Percentiles rank a stretch among this genome's conserved stretches.
Evolutionary conservation across 108 stramenopile genomes (phyloP).

Genomic region (Conticribra guillardii): DNA sequence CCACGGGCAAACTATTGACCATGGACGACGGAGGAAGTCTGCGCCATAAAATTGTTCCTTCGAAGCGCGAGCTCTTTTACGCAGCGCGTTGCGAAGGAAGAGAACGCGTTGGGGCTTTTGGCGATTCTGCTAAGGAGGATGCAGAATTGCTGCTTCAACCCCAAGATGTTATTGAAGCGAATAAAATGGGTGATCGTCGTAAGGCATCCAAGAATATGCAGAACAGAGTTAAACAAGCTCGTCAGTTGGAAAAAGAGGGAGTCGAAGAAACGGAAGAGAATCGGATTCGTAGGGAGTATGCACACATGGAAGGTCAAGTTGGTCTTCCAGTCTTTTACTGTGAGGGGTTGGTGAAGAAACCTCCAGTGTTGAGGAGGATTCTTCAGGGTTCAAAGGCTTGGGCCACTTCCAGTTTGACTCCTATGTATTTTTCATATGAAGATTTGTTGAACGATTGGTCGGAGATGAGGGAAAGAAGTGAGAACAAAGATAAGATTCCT

Average conservation of each 20-base stretch:
- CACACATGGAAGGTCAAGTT: constrained; percentile 79
- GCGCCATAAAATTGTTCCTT: constrained; percentile 85
- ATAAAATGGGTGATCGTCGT: constrained; percentile 57
- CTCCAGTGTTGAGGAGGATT: constrained; percentile 45
- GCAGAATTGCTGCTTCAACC: constrained; percentile 53
- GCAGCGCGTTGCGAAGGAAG: constrained; percentile 78
- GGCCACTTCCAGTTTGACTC: constrained; percentile 50
- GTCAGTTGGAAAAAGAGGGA: constrained; percentile 48
- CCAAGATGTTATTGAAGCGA: constrained; percentile 58
- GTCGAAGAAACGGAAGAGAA: constrained; percentile 31
- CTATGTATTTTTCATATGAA: constrained; percentile 85
- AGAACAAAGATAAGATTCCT: constrained; percentile 50
- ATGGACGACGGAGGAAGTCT: constrained; percentile 72
- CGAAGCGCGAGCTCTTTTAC: constrained; percentile 82
- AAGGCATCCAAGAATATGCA: constrained; percentile 32
- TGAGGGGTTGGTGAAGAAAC: constrained; percentile 57
- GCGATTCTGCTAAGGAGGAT: constrained; percentile 52
- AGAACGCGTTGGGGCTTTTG: constrained; percentile 79
- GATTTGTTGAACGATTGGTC: constrained; percentile 79
- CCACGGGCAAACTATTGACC: constrained; percentile 58
- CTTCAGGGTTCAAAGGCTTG: constrained; percentile 48
- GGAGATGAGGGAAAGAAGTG: constrained; percentile 47
- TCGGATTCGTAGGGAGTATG: constrained; percentile 45
- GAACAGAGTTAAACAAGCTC: constrained; percentile 43
- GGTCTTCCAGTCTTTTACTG: constrained; percentile 84